Base-by-base conservation (phyloP, 345 rosid genomes). In the Viola odorata region DNA sequence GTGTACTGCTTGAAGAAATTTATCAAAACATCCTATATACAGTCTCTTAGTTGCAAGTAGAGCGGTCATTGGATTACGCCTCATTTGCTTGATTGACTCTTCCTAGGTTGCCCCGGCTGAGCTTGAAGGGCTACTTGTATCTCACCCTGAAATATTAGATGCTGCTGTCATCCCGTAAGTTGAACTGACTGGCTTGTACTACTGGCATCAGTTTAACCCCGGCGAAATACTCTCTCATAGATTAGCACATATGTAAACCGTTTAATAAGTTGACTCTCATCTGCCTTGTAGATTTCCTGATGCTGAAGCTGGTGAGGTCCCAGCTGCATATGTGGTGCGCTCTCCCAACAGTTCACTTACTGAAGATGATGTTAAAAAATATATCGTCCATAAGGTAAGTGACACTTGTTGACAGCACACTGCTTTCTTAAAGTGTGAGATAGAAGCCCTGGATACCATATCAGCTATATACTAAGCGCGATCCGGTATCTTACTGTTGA, bases 301-400 rank as follows among this genome's bases (percentile, higher is more conserved):
- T 75, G 85, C 79, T 51, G 96, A 94, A 78, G 97, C 96, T 50
- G 96, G 99, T 36, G 96, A 90, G 77, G 96, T 94, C 53, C 97
- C 97, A 17, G 63, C 74, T 47, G 97, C 91, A 59, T 89, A 85
- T 73, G 85, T 92, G 41, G 96, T 85, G 49, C 82, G 96, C 8
- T 62, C 87, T 3, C 80, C 85, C 6, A 75, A 55, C 57, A 84
- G 96, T 39, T 83, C 95, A 38, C 67, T 89, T 48, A 84, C 96
- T 12, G 86, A 85, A 64, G 86, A 73, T 61, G 87, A 79, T 54
- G 67, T 89, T 40, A 69, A 78, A 68, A 78, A 77, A 44, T 89
- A 85, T 68, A 78, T 92, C 32, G 96, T 91, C 7, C 69, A 83
- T 62, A 91, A 87, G 95, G 97, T 87, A 72, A 70, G 9, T 50